Percentiles rank a stretch among this genome's conserved stretches.
phyloP scores from a whole-genome alignment of 805 yeast genomes.

The Yamadazyma akitaensis region DNA sequence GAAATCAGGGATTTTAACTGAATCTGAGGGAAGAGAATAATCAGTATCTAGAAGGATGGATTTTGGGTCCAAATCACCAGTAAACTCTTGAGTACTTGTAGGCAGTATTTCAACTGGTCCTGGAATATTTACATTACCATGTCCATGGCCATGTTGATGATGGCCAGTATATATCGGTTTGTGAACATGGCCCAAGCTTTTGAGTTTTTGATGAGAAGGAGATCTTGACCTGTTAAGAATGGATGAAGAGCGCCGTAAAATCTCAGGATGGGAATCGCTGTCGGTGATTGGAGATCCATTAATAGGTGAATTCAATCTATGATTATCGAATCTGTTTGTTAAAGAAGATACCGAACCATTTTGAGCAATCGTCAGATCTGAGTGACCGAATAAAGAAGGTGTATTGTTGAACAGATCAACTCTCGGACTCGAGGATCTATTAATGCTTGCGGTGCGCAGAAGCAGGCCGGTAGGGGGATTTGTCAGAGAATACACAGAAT shows the following conservation, averaged over 20 bases:
- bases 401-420: conserved; percentile 7
- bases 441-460: neutral
- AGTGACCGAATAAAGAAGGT: conserved; percentile 10
- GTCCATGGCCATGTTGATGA: conserved; percentile 2
- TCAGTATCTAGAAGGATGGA: conserved; percentile 9
- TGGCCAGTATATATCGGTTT: conserved; percentile 16
- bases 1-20: conserved; percentile 9
- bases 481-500: conserved; percentile 16
- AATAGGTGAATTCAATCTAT: conserved; percentile 21
- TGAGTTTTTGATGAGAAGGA: conserved; percentile 16
- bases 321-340: conserved; percentile 27
- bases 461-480: conserved; percentile 10
- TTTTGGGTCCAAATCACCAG: conserved; percentile 8
- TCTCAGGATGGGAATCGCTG: conserved; percentile 1
- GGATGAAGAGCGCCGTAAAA: conserved; percentile 4
- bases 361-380: conserved; percentile 5
- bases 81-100: neutral
- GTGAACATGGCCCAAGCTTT: conserved; percentile 19
- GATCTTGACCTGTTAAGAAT: conserved; percentile 10
- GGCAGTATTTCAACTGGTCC: neutral
- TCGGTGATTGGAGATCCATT: neutral
- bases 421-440: conserved; percentile 3
- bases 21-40: conserved; percentile 9
- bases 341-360: conserved; percentile 20
- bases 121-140: neutral